phyloP scores from a whole-genome alignment of 2,329 filamentous ascomycete genomes.

The Kalaharituber pfeilii region DNA sequence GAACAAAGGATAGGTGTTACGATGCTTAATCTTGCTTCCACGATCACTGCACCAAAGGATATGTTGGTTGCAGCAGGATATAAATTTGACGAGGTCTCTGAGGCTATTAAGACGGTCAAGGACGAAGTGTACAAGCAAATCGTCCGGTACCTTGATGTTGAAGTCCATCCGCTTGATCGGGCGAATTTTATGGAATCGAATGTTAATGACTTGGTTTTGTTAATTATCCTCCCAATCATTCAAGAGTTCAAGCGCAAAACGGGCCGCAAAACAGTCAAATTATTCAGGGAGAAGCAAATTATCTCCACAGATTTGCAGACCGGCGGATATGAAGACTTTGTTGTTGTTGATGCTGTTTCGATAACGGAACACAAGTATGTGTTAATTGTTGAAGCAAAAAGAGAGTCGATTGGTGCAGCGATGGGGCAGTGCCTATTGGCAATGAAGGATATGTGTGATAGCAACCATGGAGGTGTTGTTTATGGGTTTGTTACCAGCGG shows the following conservation, averaged over 20 bases:
- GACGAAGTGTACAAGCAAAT: slow-evolving; percentile 3
- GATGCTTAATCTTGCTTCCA: neutral
- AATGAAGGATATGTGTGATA: neutral
- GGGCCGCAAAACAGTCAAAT: neutral
- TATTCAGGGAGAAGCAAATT: neutral
- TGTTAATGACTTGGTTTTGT: slow-evolving; percentile 1
- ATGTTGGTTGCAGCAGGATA: slow-evolving; percentile 4
- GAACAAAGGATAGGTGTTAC: slow-evolving; percentile 2
- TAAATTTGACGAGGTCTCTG: neutral
- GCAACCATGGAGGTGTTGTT: neutral
- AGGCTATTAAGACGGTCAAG: neutral
- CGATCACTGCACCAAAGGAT: slow-evolving; percentile 1
- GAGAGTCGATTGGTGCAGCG: neutral
- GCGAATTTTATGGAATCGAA: slow-evolving; percentile 2
- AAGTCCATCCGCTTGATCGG: slow-evolving; percentile 2
- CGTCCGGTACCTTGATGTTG: neutral
- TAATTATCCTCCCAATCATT: slow-evolving; percentile 1
- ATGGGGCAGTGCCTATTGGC: neutral
- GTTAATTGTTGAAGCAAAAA: neutral
- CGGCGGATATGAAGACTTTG: neutral
- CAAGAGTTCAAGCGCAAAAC: slow-evolving; percentile 1
- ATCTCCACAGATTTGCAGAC: neutral
- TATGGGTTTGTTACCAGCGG: neutral
- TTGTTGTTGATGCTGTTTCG: neutral
- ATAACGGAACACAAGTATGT: neutral